Base-by-base conservation (phyloP, 2,329 filamentous ascomycete genomes). In the Xylaria sp. region DNA sequence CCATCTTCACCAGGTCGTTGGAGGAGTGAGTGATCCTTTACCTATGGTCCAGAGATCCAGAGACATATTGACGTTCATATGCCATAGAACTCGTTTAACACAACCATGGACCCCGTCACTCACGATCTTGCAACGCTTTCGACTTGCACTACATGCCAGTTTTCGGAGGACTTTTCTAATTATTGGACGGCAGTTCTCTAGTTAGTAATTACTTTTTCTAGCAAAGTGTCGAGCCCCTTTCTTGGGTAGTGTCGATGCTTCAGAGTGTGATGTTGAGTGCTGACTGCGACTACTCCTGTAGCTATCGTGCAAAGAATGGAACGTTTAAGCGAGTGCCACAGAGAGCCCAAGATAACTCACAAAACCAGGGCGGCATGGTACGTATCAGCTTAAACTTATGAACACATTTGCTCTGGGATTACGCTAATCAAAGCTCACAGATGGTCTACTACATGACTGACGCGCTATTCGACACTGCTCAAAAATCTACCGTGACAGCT, bases 1-100 rank as follows among this genome's bases (percentile, higher is more conserved):
- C 25, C 88, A 90, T 81, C 82, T 89, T 12, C 89, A 90, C 75
- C 87, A 86, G 56, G 85, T 90, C 69, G 84, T 87, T 66, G 88
- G 89, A 73, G 83, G 83, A 4, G 80, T 81, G 78, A 55, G 78
- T 63, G 39, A 2, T 6, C 31, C 6, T 51, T 23, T 13, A 51
- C 10, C 8, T 15, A n/a, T 46, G 20, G 0, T 23, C 1, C 10
- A 31, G 54, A 25, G 44, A n/a, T 1, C 28, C 3, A 28, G 28
- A 28, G 3, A 28, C 5, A 41, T 15, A n/a, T 23, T 13, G 20
- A 54, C 46, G 8, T 67, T 77, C 39, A 74, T 7, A 7, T 5
- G 4, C 12, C n/a, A 1, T 34, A 80, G 78, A 81, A 85, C 73
- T 82, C 83, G 2, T 85, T 85, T 79, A 84, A 84, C 66, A 77